A percentile compares a stretch with the other conserved stretches of the same genome.
phyloP scores from a whole-genome alignment of 139 green algal species.

The Asterochloris sp. region DNA sequence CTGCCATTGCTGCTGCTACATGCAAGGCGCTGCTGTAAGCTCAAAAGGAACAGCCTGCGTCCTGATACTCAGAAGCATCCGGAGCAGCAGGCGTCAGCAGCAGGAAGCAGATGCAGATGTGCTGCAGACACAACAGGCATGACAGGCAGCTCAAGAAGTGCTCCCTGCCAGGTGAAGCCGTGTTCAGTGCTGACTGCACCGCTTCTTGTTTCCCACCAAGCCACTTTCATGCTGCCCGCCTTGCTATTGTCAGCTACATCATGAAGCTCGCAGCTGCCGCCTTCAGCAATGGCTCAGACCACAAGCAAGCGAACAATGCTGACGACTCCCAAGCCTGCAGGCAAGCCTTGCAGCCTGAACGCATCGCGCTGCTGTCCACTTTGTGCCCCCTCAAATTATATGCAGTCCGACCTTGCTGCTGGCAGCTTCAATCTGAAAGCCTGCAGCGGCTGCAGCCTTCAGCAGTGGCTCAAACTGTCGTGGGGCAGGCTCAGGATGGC shows the following conservation, averaged over 20 bases:
- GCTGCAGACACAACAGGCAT: too few species aligned
- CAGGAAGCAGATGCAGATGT: too few species aligned
- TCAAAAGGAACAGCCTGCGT: too few species aligned
- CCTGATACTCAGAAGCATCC: too few species aligned
- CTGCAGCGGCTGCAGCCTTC: constrained; percentile 52
- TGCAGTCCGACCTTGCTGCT: constrained; percentile 30
- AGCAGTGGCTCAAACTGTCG: constrained; percentile 71
- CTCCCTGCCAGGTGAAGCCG: too few species aligned
- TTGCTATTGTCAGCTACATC: constrained; percentile 54
- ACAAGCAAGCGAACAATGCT: background rate
- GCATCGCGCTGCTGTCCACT: background rate
- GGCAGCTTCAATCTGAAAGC: constrained; percentile 62
- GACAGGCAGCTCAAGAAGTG: too few species aligned
- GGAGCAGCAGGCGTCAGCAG: too few species aligned
- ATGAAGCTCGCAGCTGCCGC: constrained; percentile 56
- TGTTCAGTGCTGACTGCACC: too few species aligned
- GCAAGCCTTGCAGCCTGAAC: background rate
- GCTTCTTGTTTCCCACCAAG: too few species aligned
- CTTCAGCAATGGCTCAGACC: constrained; percentile 60
- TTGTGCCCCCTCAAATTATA: constrained; percentile 1
- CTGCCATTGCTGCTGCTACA: too few species aligned
- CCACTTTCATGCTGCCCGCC: too few species aligned
- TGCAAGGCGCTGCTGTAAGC: too few species aligned
- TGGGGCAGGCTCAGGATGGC: constrained; percentile 68
- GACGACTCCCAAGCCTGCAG: background rate